Conservation (phyloP, 768 basidiomycete species). For the Leucosporidium creatinivorum region DNA sequence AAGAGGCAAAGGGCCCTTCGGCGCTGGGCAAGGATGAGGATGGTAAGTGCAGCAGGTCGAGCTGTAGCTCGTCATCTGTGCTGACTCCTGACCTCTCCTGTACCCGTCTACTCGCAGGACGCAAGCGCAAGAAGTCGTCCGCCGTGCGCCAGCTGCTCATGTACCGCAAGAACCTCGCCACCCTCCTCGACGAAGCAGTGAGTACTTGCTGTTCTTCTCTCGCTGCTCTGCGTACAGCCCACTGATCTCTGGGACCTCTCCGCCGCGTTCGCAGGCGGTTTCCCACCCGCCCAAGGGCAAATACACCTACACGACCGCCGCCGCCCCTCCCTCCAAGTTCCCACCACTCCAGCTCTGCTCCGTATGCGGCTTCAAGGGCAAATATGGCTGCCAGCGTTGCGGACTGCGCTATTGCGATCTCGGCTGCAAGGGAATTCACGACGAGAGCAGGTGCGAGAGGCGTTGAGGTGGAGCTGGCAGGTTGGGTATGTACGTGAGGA, state of each 20-base stretch:
- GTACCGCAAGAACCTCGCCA: constrained; percentile 69
- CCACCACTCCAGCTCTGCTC: constrained; percentile 69
- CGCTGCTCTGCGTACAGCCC: background rate
- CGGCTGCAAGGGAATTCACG: constrained; percentile 64
- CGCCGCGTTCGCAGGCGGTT: constrained; percentile 36
- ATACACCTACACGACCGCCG: constrained; percentile 67
- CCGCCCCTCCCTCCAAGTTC: constrained; percentile 53
- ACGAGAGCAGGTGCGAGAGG: constrained; percentile 70
- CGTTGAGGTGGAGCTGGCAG: background rate
- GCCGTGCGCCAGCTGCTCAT: constrained; percentile 69
- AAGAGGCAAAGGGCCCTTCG: constrained; percentile 7
- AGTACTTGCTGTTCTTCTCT: constrained; percentile 38
- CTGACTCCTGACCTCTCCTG: constrained; percentile 49
- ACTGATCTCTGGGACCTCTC: background rate
- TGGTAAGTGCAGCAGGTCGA: constrained; percentile 11
- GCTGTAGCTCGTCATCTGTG: constrained; percentile 43
- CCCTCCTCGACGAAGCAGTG: constrained; percentile 73
- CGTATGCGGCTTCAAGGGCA: constrained; percentile 79
- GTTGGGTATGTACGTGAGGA: too few species aligned
- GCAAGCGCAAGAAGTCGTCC: constrained; percentile 73
- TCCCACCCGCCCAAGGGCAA: constrained; percentile 42
- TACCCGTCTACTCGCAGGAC: constrained; percentile 49
- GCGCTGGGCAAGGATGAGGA: constrained; percentile 15
- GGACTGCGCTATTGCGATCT: constrained; percentile 67
- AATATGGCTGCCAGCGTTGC: constrained; percentile 68